Conservation (phyloP, 192 early-diverging fungal genomes). For the Piromyces sp. region DNA sequence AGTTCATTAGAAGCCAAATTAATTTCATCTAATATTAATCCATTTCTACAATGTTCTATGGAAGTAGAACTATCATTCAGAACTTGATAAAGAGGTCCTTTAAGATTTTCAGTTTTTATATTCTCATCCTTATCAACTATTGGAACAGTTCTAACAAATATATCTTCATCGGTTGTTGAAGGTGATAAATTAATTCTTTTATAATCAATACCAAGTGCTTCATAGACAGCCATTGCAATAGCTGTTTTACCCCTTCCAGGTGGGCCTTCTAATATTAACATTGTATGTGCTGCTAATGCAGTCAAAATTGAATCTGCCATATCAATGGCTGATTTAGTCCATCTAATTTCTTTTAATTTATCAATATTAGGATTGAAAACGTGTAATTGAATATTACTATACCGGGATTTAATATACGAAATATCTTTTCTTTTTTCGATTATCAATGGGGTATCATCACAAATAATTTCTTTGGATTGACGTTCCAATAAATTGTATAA, state of each 20-base stretch:
- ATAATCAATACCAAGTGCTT: not conserved
- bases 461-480: not conserved
- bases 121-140: not conserved
- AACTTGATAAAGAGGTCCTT: not conserved
- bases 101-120: not conserved
- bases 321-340: not conserved
- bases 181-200: not conserved
- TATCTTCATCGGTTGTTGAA: not conserved
- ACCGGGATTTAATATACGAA: not conserved
- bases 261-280: not conserved
- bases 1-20: not conserved
- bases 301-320: not conserved
- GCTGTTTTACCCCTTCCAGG: not conserved
- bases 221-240: not conserved
- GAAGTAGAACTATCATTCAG: not conserved
- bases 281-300: not conserved
- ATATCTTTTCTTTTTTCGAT: not conserved
- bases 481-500: not conserved
- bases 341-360: not conserved
- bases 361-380: not conserved
- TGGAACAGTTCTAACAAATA: not conserved
- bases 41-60: not conserved
- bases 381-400: not conserved
- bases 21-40: not conserved
- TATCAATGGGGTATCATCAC: not conserved